Evolutionary conservation across 2,329 filamentous ascomycete species (phyloP), one percentile per base, ranked within the genome.

Genomic region (Ceratocystis variospora): DNA sequence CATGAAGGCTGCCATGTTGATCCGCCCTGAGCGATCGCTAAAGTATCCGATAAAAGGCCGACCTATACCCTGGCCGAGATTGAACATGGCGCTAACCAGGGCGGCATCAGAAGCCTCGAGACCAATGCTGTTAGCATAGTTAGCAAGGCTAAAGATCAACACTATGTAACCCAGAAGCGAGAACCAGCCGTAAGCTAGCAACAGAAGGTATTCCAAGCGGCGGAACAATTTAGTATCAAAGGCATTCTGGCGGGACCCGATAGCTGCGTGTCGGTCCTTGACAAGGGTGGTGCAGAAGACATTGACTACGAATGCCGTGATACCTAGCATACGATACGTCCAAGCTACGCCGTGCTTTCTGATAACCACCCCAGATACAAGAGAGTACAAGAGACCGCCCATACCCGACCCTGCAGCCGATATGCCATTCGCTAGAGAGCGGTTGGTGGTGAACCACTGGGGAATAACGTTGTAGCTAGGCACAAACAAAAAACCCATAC

Each of bases 401-500:
- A 92, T 77, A 0, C 89, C 89, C 17, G 83, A 86, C 1, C 89
- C 89, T n/a, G 83, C 81, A 0, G 87, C 82, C 0, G 81, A 78
- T 19, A 89, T 79, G 0, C 87, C 84, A 69, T 88, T 90, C 10
- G 88, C 87, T 15, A 91, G 79, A 33, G 84, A 87, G 1, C 88
- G 81, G 31, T 79, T 80, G 41, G 82, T 85, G 8, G 79, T 82
- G 72, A 92, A 92, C 87, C 87, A 91, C 73, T 91, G 87, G 1
- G 87, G 82, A 0, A 87, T 79, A 10, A 90, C 81, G 44, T 82
- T 83, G 2, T 87, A 86, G 3, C 80, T 83, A 0, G 83, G 83
- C 0, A 88, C 87, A 72, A 91, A 93, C 8, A 87, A 77, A 67
- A 92, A 86, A 0, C 89, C 89, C 81, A 93, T 87, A 2, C 88